A percentile compares a stretch with the other conserved stretches of the same genome.
These are phyloP conservation scores for Xerocomus nothofagi DNA, from an alignment of 1,284 basidiomycete genomes.

Conservation along the genomic window DNA sequence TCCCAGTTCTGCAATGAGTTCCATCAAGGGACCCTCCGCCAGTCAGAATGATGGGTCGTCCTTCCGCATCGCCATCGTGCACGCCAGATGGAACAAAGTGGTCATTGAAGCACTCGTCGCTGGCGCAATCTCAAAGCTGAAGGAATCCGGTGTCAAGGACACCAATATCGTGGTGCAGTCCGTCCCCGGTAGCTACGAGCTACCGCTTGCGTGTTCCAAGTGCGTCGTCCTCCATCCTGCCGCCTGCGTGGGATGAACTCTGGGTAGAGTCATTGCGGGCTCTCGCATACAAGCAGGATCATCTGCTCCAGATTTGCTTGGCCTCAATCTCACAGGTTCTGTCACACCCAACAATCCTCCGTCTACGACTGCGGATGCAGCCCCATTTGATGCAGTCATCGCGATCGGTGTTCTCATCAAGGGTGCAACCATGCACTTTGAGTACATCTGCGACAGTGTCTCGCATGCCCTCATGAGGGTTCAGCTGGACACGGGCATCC, in stretches of 20 bases:
- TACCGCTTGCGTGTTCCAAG: slow-evolving; percentile 85
- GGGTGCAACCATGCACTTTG: slow-evolving; percentile 96
- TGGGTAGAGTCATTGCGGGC: slow-evolving; percentile 76
- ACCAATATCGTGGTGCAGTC: slow-evolving; percentile 89
- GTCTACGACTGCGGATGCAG: slow-evolving; percentile 40
- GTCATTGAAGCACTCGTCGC: slow-evolving; percentile 84
- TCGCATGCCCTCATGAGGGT: slow-evolving; percentile 93
- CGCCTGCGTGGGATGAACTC: not conserved
- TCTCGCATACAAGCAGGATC: slow-evolving; percentile 77
- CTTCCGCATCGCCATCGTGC: slow-evolving; percentile 86
- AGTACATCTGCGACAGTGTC: slow-evolving; percentile 95
- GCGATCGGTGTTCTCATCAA: slow-evolving; percentile 98
- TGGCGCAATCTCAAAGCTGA: slow-evolving; percentile 77
- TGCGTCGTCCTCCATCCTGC: slow-evolving; percentile 39
- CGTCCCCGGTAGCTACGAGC: slow-evolving; percentile 92
- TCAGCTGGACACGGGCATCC: slow-evolving; percentile 90
- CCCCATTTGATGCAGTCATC: slow-evolving; percentile 92
- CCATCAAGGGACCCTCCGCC: slow-evolving; percentile 77
- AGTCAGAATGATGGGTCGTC: slow-evolving; percentile 73
- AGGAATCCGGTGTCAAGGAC: slow-evolving; percentile 83
- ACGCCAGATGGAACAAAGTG: slow-evolving; percentile 89
- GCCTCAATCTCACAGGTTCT: slow-evolving; percentile 49
- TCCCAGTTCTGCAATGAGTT: slow-evolving; percentile 42
- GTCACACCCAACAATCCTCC: slow-evolving; percentile 41
- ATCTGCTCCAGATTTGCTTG: slow-evolving; percentile 77